Percentiles rank a stretch among this genome's conserved stretches.
These are phyloP conservation scores for Suillus luteus DNA, from an alignment of 768 basidiomycete genomes.

Conservation along the genomic window DNA sequence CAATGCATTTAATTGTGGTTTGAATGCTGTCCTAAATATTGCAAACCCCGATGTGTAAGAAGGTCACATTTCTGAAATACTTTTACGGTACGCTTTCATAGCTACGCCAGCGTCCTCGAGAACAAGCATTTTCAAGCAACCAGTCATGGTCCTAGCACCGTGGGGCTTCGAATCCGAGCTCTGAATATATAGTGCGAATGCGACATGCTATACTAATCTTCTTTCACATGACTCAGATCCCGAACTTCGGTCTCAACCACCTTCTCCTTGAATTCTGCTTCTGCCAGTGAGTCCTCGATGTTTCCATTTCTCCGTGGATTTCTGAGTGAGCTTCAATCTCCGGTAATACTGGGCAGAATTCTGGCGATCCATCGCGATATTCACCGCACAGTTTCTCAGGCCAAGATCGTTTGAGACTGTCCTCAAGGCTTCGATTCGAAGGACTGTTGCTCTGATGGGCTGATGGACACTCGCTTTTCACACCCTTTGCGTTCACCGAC, in stretches of 20 bases:
- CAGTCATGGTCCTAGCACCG: constrained; percentile 64
- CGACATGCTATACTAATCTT: neutral
- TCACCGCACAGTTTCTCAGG: neutral
- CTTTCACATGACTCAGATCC: neutral
- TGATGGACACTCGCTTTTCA: neutral
- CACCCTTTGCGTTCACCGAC: too few species aligned
- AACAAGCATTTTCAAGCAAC: constrained; percentile 41
- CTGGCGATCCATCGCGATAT: neutral
- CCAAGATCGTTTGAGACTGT: neutral
- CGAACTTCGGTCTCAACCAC: neutral
- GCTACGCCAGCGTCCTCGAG: constrained; percentile 47
- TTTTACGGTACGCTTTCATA: constrained; percentile 54
- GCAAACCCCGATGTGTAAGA: too few species aligned
- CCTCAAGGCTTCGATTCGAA: neutral
- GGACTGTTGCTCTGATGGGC: neutral
- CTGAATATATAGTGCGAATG: neutral
- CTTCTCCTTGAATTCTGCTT: neutral
- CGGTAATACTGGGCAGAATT: neutral
- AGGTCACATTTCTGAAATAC: constrained; percentile 44
- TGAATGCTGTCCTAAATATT: too few species aligned
- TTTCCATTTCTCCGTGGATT: neutral
- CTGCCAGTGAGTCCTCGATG: neutral
- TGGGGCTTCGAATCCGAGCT: neutral
- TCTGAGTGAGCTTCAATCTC: neutral
- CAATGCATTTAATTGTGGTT: too few species aligned